Percentiles rank a stretch among this genome's conserved stretches.
These are phyloP conservation scores for Quercus suber DNA, from an alignment of 306 rosid species.

Conservation along the genomic window DNA sequence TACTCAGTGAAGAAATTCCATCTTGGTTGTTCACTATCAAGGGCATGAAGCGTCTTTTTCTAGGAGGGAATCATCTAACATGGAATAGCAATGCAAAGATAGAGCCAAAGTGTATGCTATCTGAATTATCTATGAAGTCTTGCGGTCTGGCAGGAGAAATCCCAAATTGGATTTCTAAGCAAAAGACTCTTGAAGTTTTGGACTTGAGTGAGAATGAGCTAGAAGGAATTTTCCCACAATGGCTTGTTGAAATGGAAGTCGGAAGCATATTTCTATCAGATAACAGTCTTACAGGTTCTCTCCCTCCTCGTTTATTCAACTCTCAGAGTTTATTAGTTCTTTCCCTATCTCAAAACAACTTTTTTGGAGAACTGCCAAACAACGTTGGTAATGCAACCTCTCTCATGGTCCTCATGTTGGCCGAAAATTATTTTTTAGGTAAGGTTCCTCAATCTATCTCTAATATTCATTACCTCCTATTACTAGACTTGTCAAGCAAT, in stretches of 20 bases:
- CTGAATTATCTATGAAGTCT: slow-evolving; percentile 22
- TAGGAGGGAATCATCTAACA: slow-evolving; percentile 22
- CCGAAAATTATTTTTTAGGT: slow-evolving; percentile 27
- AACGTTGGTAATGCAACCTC: slow-evolving; percentile 17
- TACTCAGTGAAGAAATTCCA: slow-evolving; percentile 20
- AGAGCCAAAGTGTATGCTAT: slow-evolving; percentile 16
- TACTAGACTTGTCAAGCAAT: slow-evolving; percentile 27
- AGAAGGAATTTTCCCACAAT: slow-evolving; percentile 24
- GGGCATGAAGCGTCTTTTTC: slow-evolving; percentile 12
- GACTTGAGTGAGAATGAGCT: slow-evolving; percentile 33
- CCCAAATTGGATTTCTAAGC: slow-evolving; percentile 25
- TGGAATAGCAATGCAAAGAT: slow-evolving; percentile 22
- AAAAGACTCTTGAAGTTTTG: slow-evolving; percentile 8
- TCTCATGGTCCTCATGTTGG: slow-evolving; percentile 21
- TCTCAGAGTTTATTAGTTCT: slow-evolving; percentile 6
- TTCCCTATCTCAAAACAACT: slow-evolving; percentile 23
- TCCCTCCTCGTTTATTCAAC: slow-evolving; percentile 21
- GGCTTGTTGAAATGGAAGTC: slow-evolving; percentile 31
- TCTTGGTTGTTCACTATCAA: slow-evolving; percentile 18
- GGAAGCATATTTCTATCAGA: slow-evolving; percentile 28
- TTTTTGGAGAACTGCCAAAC: slow-evolving; percentile 26
- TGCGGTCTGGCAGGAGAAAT: slow-evolving; percentile 26
- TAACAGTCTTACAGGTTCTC: slow-evolving; percentile 25
- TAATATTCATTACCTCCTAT: slow-evolving; percentile 3
- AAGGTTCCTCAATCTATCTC: slow-evolving; percentile 24